Evolutionary conservation across 108 stramenopile genomes (phyloP).

Genomic region (Cyclotella sp.): DNA sequence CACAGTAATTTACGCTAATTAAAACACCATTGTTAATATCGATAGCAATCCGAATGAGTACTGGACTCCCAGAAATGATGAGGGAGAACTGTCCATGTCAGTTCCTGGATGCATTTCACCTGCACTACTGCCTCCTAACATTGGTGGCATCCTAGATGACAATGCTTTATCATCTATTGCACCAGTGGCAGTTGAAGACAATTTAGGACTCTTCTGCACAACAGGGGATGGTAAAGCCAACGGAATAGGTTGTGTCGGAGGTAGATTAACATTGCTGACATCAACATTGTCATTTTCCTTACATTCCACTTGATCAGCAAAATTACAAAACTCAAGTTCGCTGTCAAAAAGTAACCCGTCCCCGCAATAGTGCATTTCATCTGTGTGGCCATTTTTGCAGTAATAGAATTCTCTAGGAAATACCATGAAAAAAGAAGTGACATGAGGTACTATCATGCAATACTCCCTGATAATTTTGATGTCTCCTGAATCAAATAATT

Average conservation of each 20-base stretch:
- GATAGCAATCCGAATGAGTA: not conserved
- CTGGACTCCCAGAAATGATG: too few relatives aligned
- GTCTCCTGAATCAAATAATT: not conserved
- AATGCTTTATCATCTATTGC: not conserved
- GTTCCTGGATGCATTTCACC: not conserved
- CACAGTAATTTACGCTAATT: too few relatives aligned
- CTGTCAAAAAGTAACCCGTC: conserved; percentile 32
- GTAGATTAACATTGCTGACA: not conserved
- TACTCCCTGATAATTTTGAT: not conserved
- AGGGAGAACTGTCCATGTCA: not conserved
- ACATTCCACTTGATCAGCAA: conserved; percentile 32
- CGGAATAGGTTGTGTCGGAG: conserved; percentile 4
- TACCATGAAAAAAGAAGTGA: not conserved
- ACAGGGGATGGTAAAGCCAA: conserved; percentile 1
- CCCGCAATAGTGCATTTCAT: conserved; percentile 23
- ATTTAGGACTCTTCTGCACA: not conserved
- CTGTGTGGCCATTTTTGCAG: conserved; percentile 27
- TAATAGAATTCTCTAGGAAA: conserved; percentile 24
- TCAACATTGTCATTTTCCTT: not conserved
- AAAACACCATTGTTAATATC: not conserved
- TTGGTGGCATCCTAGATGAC: conserved; percentile 7
- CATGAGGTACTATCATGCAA: not conserved
- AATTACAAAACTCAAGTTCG: conserved; percentile 30
- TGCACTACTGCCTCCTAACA: not conserved
- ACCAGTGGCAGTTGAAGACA: not conserved